Conservation (phyloP, 192 early-diverging fungal genomes). For the Helicostylum pulchrum region DNA sequence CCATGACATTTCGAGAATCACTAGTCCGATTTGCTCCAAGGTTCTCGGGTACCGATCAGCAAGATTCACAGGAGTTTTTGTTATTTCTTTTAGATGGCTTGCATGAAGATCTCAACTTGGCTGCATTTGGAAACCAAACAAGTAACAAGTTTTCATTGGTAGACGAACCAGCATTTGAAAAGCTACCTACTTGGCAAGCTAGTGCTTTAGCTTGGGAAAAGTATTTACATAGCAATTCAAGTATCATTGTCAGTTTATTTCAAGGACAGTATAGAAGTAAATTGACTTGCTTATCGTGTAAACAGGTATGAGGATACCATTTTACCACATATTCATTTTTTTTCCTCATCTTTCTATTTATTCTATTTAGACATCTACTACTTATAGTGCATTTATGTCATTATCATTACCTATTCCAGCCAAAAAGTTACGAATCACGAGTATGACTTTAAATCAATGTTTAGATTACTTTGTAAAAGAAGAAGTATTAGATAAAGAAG, state of each 20-base stretch:
- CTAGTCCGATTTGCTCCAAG: constrained; percentile 77
- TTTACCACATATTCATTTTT: background rate
- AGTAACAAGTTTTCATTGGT: constrained; percentile 36
- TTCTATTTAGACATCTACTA: constrained; percentile 1
- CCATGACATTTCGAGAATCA: constrained; percentile 51
- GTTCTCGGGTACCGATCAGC: constrained; percentile 89
- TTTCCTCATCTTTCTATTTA: background rate
- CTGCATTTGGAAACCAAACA: constrained; percentile 27
- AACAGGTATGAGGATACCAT: constrained; percentile 15
- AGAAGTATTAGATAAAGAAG: constrained; percentile 86
- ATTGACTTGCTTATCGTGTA: constrained; percentile 69
- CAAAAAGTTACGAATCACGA: constrained; percentile 39
- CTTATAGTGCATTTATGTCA: constrained; percentile 88
- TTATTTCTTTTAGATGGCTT: constrained; percentile 83
- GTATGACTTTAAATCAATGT: constrained; percentile 78
- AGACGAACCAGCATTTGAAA: constrained; percentile 61
- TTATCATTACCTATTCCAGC: constrained; percentile 85
- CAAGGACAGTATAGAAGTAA: constrained; percentile 76
- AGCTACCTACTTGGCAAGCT: constrained; percentile 58
- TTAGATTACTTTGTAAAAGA: constrained; percentile 79
- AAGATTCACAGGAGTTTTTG: constrained; percentile 96
- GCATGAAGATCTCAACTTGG: constrained; percentile 87
- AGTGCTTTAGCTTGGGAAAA: constrained; percentile 67
- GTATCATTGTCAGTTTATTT: constrained; percentile 88
- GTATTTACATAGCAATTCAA: constrained; percentile 72